phyloP scores from a whole-genome alignment of 2,329 filamentous ascomycete species.

The Ceratocystiopsis brevicomis region DNA sequence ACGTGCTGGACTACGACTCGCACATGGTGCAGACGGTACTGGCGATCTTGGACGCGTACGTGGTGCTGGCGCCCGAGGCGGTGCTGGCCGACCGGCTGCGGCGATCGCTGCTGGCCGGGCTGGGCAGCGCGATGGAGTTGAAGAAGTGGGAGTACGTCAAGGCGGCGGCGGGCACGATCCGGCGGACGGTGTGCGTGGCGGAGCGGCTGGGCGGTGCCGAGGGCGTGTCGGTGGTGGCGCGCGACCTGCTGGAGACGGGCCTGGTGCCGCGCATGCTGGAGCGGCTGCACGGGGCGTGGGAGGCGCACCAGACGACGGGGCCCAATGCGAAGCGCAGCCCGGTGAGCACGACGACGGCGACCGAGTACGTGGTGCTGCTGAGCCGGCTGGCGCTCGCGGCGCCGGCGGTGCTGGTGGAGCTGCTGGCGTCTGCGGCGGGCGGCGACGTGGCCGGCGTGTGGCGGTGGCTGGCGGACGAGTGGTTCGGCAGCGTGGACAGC shows the following conservation, averaged over 20 bases:
- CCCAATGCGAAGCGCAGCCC: conserved; percentile 45
- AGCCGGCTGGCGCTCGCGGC: conserved; percentile 59
- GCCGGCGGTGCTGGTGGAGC: conserved; percentile 45
- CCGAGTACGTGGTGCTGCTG: conserved; percentile 70
- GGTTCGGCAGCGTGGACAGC: conserved; percentile 51
- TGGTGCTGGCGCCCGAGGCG: conserved; percentile 48
- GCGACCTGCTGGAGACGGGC: conserved; percentile 44
- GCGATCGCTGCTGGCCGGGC: conserved; percentile 28
- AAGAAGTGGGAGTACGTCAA: conserved; percentile 39
- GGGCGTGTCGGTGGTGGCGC: conserved; percentile 43
- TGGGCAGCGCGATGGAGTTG: conserved; percentile 29
- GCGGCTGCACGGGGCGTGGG: conserved; percentile 47
- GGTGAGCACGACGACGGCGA: conserved; percentile 58
- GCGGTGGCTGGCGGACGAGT: conserved; percentile 40
- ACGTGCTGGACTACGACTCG: conserved; percentile 46
- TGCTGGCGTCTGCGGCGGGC: conserved; percentile 25
- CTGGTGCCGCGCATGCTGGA: conserved; percentile 46
- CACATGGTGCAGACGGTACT: conserved; percentile 44
- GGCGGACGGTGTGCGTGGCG: conserved; percentile 45
- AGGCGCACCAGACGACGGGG: conserved; percentile 64
- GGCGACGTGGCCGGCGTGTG: conserved; percentile 29
- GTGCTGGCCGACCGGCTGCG: conserved; percentile 39
- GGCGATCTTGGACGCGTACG: conserved; percentile 49
- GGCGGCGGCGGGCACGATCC: conserved; percentile 40
- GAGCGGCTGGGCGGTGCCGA: conserved; percentile 39